Conservation (phyloP, 192 early-diverging fungal genomes). For the Pilobolus umbonatus region DNA sequence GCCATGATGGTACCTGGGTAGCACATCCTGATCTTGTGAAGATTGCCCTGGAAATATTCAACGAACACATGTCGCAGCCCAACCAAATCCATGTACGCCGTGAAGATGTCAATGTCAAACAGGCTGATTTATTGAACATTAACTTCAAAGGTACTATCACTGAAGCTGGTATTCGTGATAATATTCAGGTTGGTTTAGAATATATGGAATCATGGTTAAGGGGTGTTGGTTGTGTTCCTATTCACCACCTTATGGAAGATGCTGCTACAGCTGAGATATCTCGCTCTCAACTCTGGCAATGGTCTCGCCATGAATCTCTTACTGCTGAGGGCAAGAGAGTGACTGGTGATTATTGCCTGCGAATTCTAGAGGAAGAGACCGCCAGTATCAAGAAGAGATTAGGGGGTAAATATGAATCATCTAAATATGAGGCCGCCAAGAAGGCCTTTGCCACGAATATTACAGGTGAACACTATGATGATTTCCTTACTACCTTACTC, state of each 20-base stretch:
- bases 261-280: constrained; percentile 98
- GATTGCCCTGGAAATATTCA: constrained; percentile 84
- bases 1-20: constrained; percentile 95
- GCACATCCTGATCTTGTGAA: constrained; percentile 95
- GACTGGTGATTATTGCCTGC: constrained; percentile 70
- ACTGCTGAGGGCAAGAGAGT: constrained; percentile 79
- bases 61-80: constrained; percentile 92
- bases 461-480: constrained; percentile 79
- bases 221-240: constrained; percentile 94
- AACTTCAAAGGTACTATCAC: constrained; percentile 74
- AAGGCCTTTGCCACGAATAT: constrained; percentile 69
- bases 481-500: constrained; percentile 91
- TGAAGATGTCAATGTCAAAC: constrained; percentile 84
- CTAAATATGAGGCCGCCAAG: constrained; percentile 67
- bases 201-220: constrained; percentile 98
- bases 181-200: constrained; percentile 85
- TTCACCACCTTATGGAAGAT: constrained; percentile 98
- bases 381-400: constrained; percentile 61
- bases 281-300: constrained; percentile 96
- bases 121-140: constrained; percentile 78
- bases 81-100: constrained; percentile 94
- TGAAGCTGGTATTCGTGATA: constrained; percentile 86
- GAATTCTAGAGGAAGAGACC: constrained; percentile 87
- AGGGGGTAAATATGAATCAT: constrained; percentile 58
- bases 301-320: constrained; percentile 82